These are phyloP conservation scores for Colletotrichum sp. DNA, from an alignment of 2,329 filamentous ascomycete genomes.

Conservation along the genomic window DNA sequence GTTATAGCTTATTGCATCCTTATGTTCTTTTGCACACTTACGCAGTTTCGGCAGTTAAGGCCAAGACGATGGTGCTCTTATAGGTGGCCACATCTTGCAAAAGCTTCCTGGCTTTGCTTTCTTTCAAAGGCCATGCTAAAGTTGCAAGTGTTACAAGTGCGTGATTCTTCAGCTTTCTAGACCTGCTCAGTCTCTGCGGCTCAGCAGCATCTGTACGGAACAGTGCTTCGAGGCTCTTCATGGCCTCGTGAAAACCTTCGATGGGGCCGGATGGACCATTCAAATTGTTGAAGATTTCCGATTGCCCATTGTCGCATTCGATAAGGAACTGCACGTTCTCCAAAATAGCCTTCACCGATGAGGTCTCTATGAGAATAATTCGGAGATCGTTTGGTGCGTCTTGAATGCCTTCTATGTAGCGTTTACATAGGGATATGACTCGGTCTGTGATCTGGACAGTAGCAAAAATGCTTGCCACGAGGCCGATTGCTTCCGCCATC, in stretches of 20 bases:
- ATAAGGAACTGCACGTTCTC: neutral
- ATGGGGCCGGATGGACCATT: neutral
- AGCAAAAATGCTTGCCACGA: neutral
- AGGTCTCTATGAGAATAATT: neutral
- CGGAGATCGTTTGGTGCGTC: neutral
- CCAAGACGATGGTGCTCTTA: neutral
- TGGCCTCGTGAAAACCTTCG: neutral
- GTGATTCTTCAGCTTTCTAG: neutral
- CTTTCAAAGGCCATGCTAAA: neutral
- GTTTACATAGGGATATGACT: neutral
- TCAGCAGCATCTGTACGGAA: neutral
- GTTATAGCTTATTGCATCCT: too few relatives aligned
- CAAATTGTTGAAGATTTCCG: neutral
- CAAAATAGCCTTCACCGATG: rapidly evolving
- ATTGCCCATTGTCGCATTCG: neutral
- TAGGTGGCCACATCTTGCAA: neutral
- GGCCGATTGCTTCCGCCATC: neutral
- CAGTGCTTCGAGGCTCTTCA: neutral
- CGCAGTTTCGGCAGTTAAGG: neutral
- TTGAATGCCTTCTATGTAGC: neutral
- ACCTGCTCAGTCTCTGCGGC: rapidly evolving
- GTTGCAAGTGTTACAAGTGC: rapidly evolving
- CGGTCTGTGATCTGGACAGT: neutral
- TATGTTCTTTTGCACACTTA: too few relatives aligned
- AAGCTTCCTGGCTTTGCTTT: neutral